These are phyloP conservation scores for Strobilomyces dryophilus DNA, from an alignment of 768 basidiomycete species.

Conservation along the genomic window DNA sequence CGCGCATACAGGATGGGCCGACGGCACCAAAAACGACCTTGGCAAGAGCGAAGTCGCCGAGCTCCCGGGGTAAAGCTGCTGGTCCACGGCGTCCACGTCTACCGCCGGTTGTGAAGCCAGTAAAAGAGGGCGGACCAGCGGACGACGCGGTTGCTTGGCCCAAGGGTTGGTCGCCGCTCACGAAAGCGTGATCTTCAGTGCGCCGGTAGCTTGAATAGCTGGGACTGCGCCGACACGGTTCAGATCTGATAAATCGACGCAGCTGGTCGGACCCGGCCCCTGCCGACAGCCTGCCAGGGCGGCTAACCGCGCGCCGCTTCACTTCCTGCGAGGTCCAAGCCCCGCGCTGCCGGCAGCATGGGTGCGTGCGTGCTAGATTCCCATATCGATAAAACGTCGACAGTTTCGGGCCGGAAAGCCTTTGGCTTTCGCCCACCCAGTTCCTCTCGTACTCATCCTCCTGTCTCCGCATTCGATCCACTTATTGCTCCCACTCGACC, in stretches of 20 bases:
- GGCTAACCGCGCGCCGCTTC: too few relatives aligned
- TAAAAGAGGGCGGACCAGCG: not conserved
- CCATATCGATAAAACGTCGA: too few relatives aligned
- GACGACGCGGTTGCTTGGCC: constrained; percentile 42
- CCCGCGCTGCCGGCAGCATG: too few relatives aligned
- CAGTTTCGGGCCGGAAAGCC: too few relatives aligned
- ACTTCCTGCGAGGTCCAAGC: too few relatives aligned
- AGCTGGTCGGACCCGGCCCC: too few relatives aligned
- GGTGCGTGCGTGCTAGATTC: too few relatives aligned
- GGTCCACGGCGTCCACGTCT: constrained; percentile 69
- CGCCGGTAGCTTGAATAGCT: constrained; percentile 57
- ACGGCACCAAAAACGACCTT: constrained; percentile 64
- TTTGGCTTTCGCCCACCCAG: too few relatives aligned
- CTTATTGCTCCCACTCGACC: too few relatives aligned
- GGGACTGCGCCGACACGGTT: constrained; percentile 61
- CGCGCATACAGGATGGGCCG: constrained; percentile 55
- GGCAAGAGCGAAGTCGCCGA: constrained; percentile 63
- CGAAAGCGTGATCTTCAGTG: constrained; percentile 59
- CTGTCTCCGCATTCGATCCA: too few relatives aligned
- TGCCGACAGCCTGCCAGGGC: too few relatives aligned
- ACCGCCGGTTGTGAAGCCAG: not conserved
- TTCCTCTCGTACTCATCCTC: too few relatives aligned
- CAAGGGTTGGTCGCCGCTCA: constrained; percentile 71
- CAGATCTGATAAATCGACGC: constrained; percentile 58
- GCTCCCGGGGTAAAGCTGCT: constrained; percentile 72